Evolutionary conservation across 805 yeast genomes (phyloP).

Genomic region (Cyberlindnera maritima): DNA sequence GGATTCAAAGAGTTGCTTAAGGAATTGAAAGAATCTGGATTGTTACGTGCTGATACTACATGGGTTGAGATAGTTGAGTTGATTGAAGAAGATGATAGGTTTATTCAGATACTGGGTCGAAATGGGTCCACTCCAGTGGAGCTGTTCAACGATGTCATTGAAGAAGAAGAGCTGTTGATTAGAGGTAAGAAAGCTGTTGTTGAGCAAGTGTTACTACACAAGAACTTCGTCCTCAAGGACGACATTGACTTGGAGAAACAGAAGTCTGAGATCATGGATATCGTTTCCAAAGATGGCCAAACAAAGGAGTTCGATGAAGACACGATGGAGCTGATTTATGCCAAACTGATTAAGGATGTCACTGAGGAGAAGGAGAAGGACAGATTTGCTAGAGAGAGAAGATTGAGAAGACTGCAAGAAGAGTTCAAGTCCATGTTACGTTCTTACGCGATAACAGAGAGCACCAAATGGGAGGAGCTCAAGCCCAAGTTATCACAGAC

Average conservation of each 20-base stretch:
- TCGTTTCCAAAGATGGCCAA: conserved; percentile 22
- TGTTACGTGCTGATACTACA: conserved; percentile 47
- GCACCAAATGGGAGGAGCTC: conserved; percentile 37
- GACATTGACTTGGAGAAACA: conserved; percentile 20
- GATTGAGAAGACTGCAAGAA: conserved; percentile 23
- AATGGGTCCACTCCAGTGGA: conserved; percentile 78
- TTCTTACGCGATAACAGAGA: conserved; percentile 24
- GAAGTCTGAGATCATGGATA: conserved; percentile 11
- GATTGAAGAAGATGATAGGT: conserved; percentile 55
- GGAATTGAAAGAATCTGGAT: conserved; percentile 31
- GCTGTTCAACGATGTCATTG: conserved; percentile 70
- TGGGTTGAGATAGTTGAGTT: conserved; percentile 56
- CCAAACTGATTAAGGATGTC: conserved; percentile 27
- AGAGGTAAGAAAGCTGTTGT: conserved; percentile 60
- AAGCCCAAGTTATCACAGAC: conserved; percentile 28
- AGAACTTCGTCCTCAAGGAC: conserved; percentile 25
- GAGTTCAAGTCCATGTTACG: conserved; percentile 26
- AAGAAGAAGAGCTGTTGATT: conserved; percentile 54
- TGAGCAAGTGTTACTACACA: conserved; percentile 45
- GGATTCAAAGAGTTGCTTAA: conserved; percentile 48
- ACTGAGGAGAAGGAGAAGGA: conserved; percentile 25
- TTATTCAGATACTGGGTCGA: conserved; percentile 64
- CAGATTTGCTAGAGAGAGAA: conserved; percentile 17
- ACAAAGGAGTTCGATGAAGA: conserved; percentile 28
- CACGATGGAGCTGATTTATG: conserved; percentile 30